Percentiles rank a stretch among this genome's conserved stretches.
Conservation (phyloP, 768 basidiomycete genomes). For the Coprinopsis cinerea region DNA sequence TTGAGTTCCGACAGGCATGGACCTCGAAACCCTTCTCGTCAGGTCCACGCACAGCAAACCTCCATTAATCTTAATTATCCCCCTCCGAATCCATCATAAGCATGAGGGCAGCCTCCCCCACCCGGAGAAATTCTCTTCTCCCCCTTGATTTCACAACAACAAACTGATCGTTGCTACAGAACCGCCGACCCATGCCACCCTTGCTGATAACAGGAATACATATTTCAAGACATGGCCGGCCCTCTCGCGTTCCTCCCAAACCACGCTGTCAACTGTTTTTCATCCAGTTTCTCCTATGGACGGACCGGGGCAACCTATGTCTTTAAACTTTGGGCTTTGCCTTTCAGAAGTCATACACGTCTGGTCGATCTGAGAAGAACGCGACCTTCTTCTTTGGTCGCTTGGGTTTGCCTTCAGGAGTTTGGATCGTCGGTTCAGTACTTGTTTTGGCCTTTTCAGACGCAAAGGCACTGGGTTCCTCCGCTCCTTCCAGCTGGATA, state of each 20-base stretch:
- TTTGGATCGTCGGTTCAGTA: not conserved
- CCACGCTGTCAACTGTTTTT: not conserved
- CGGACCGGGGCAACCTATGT: too few species aligned
- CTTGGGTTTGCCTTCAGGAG: constrained; percentile 9
- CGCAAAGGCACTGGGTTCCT: not conserved
- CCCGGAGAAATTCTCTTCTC: not conserved
- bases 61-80: too few species aligned
- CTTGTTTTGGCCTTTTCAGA: not conserved
- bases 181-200: not conserved
- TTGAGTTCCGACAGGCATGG: too few species aligned
- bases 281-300: too few species aligned
- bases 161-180: constrained; percentile 1
- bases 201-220: not conserved
- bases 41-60: too few species aligned
- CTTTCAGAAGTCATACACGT: constrained; percentile 47
- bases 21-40: too few species aligned
- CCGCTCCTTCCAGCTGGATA: constrained; percentile 6
- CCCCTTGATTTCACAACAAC: not conserved
- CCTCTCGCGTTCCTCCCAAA: not conserved
- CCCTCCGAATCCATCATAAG: too few species aligned
- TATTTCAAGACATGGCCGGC: not conserved
- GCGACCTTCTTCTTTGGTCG: constrained; percentile 57
- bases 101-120: too few species aligned
- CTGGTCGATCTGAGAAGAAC: constrained; percentile 61
- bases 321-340: not conserved